Percentiles rank a stretch among this genome's conserved stretches.
phyloP scores from a whole-genome alignment of 2,329 filamentous ascomycete genomes.

The Epichloe scottii region DNA sequence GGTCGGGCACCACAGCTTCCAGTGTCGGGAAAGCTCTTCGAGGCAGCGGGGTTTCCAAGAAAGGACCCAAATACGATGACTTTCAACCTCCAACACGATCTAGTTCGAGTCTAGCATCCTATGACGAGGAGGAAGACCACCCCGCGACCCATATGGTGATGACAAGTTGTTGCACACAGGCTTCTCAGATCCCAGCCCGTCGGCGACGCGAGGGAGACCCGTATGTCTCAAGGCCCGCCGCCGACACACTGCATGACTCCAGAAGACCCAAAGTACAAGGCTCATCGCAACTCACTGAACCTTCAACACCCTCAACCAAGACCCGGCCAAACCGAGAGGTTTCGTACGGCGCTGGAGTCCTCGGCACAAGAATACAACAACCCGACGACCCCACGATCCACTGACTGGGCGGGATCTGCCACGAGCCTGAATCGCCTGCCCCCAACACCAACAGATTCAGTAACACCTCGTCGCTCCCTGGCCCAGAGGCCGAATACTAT shows the following conservation, averaged over 20 bases:
- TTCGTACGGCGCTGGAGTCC: constrained; percentile 60
- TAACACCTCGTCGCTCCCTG: constrained; percentile 26
- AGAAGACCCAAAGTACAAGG: constrained; percentile 69
- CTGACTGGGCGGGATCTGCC: constrained; percentile 50
- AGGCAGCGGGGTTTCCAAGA: constrained; percentile 45
- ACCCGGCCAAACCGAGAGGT: constrained; percentile 59
- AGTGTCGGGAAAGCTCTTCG: constrained; percentile 71
- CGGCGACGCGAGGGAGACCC: constrained; percentile 6
- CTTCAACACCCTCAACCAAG: constrained; percentile 69
- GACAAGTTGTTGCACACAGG: constrained; percentile 49
- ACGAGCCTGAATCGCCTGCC: constrained; percentile 44
- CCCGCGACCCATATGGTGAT: constrained; percentile 41
- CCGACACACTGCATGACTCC: constrained; percentile 41
- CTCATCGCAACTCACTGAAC: constrained; percentile 68
- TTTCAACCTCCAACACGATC: constrained; percentile 56
- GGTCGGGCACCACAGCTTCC: constrained; percentile 92
- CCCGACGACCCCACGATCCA: constrained; percentile 45
- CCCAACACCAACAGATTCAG: constrained; percentile 35
- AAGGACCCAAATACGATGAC: constrained; percentile 48
- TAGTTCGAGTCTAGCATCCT: constrained; percentile 59
- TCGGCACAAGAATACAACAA: constrained; percentile 57
- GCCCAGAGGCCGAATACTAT: constrained; percentile 29
- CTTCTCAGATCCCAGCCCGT: constrained; percentile 40
- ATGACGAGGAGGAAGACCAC: constrained; percentile 43
- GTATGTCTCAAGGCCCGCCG: constrained; percentile 19